A percentile compares a stretch with the other conserved stretches of the same genome.
These are phyloP conservation scores for Symbiodinium natans DNA, from an alignment of 73 alveolate genomes.

Conservation along the genomic window DNA sequence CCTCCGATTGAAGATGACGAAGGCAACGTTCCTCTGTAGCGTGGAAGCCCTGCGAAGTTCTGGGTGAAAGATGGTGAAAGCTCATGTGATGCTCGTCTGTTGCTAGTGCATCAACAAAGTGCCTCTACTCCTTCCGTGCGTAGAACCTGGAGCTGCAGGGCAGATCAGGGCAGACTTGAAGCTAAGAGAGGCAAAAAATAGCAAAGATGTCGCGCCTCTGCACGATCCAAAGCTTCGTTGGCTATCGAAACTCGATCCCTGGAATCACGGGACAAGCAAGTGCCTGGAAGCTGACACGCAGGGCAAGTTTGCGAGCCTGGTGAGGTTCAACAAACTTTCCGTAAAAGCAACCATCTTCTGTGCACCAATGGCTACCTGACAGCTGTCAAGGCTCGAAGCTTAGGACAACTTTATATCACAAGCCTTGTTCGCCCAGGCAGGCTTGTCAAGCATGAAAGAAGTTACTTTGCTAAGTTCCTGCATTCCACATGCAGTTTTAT, in stretches of 20 bases:
- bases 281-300: not conserved
- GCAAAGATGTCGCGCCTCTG: not conserved
- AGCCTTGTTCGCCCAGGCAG: too few relatives aligned
- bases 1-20: not conserved
- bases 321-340: conserved; percentile 28
- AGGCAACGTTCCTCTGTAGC: not conserved
- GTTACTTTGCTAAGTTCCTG: too few relatives aligned
- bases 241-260: conserved; percentile 65
- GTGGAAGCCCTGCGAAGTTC: not conserved
- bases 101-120: not conserved
- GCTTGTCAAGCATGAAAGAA: too few relatives aligned
- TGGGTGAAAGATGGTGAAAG: too few relatives aligned
- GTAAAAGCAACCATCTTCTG: conserved; percentile 54
- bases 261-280: not conserved
- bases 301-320: conserved; percentile 20
- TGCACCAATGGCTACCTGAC: conserved; percentile 71
- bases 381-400: too few relatives aligned
- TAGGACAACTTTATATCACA: too few relatives aligned
- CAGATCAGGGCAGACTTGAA: too few relatives aligned
- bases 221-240: conserved; percentile 52
- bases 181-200: too few relatives aligned
- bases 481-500: too few relatives aligned
- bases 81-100: not conserved
- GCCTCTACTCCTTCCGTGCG: conserved; percentile 49
- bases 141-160: not conserved